phyloP scores from a whole-genome alignment of 176 grass and related monocot genomes.

The Juncus effusus region DNA sequence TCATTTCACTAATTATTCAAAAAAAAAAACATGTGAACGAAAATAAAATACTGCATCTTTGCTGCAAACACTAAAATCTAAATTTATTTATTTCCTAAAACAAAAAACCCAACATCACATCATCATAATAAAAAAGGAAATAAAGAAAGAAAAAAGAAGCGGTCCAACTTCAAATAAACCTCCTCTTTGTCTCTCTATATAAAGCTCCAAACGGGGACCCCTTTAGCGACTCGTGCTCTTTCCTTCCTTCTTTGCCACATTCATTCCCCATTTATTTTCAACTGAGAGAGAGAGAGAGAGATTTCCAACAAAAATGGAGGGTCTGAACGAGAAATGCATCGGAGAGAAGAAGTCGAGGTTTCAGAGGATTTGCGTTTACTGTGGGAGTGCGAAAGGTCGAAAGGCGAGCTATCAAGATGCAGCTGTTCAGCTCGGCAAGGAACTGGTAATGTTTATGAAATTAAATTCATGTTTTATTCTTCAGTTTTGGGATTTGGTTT shows the following conservation, averaged over 20 bases:
- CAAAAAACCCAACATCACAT: no score
- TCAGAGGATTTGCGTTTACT: slow-evolving; percentile 90
- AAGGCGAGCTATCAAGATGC: slow-evolving; percentile 83
- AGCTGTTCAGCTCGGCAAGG: slow-evolving; percentile 69
- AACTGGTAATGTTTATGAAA: slow-evolving; percentile 50
- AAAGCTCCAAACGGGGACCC: slow-evolving; percentile 2
- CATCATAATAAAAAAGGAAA: no score
- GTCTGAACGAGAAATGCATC: slow-evolving; percentile 10
- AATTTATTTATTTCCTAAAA: no score
- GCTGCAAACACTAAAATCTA: no score
- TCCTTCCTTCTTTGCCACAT: background rate
- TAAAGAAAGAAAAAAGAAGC: background rate
- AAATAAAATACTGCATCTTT: no score
- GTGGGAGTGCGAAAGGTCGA: slow-evolving; percentile 74
- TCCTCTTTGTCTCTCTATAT: slow-evolving; percentile 15
- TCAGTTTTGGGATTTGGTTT: background rate
- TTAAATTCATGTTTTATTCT: no score
- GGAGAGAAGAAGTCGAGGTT: slow-evolving; percentile 63
- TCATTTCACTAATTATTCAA: no score
- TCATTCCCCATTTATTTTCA: background rate
- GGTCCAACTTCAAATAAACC: background rate
- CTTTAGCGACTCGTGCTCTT: background rate
- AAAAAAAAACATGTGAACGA: no score
- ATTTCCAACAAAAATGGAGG: background rate
- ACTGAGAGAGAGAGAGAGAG: background rate